A percentile compares a stretch with the other conserved stretches of the same genome.
These are phyloP conservation scores for Cucurbita moschata DNA, from an alignment of 306 rosid genomes.

Conservation along the genomic window DNA sequence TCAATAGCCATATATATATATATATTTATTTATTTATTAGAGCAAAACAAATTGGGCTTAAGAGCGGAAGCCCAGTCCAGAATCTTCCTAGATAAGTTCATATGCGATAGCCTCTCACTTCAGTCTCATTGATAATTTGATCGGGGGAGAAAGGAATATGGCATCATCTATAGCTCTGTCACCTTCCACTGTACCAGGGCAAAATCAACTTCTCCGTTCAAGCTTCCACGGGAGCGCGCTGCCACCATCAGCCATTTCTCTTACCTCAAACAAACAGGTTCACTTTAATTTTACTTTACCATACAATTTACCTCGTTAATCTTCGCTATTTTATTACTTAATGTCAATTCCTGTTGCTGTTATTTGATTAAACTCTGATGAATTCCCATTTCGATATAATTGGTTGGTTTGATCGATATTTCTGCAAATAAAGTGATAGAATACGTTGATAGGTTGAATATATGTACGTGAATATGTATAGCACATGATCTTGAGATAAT, in stretches of 20 bases:
- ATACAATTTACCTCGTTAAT: background rate
- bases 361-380: background rate
- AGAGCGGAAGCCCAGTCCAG: background rate
- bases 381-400: background rate
- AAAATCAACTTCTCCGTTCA: background rate
- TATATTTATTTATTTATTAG: no score
- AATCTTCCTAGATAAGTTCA: background rate
- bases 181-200: background rate
- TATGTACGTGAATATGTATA: no score
- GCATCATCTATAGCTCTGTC: background rate
- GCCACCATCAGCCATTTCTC: background rate
- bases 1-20: no score
- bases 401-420: background rate
- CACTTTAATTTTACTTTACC: background rate
- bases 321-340: background rate
- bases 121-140: no score
- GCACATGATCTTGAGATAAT: no score
- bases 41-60: background rate
- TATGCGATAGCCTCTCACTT: no score
- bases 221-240: background rate
- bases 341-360: no score
- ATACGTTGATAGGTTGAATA: background rate
- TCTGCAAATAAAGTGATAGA: background rate
- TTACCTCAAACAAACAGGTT: background rate
- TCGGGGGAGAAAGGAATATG: background rate